These are phyloP conservation scores for Acanthamoeba castellanii DNA, from an alignment of 208 protist species.

Conservation along the genomic window DNA sequence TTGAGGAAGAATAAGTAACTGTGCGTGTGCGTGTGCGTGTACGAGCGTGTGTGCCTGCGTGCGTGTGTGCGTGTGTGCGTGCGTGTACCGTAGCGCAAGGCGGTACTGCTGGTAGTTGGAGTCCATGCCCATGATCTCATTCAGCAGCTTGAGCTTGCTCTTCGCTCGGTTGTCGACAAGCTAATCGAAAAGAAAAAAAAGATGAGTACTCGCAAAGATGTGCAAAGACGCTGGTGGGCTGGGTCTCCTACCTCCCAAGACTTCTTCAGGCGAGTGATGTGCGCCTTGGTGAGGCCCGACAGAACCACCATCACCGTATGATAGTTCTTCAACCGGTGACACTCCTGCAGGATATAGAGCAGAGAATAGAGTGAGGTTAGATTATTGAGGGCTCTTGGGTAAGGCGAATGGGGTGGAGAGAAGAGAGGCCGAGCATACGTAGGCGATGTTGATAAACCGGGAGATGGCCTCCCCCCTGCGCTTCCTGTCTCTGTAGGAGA, in stretches of 20 bases:
- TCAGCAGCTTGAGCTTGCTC: conserved; percentile 10
- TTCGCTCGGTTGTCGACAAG: conserved; percentile 7
- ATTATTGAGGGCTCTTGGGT: neutral
- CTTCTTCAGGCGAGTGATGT: conserved; percentile 48
- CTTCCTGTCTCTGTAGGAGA: conserved; percentile 46
- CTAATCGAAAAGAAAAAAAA: neutral
- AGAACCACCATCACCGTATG: conserved; percentile 47
- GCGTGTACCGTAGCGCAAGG: neutral
- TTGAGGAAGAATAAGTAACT: neutral
- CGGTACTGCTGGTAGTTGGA: conserved; percentile 55
- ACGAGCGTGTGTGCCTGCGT: neutral
- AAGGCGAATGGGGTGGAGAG: neutral
- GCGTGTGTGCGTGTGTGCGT: neutral
- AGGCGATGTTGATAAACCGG: conserved; percentile 39
- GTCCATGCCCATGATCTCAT: conserved; percentile 43
- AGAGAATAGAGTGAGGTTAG: neutral
- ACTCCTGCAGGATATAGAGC: neutral
- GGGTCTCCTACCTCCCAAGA: conserved; percentile 31
- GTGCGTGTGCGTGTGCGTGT: neutral
- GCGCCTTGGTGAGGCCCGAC: conserved; percentile 44
- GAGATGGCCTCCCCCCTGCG: conserved; percentile 22
- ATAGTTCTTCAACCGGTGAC: conserved; percentile 44
- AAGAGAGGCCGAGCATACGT: neutral
- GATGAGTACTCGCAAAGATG: neutral
- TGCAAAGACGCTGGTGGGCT: neutral